Evolutionary conservation across 805 yeast species (phyloP).

Genomic region (Candida stauntonica): DNA sequence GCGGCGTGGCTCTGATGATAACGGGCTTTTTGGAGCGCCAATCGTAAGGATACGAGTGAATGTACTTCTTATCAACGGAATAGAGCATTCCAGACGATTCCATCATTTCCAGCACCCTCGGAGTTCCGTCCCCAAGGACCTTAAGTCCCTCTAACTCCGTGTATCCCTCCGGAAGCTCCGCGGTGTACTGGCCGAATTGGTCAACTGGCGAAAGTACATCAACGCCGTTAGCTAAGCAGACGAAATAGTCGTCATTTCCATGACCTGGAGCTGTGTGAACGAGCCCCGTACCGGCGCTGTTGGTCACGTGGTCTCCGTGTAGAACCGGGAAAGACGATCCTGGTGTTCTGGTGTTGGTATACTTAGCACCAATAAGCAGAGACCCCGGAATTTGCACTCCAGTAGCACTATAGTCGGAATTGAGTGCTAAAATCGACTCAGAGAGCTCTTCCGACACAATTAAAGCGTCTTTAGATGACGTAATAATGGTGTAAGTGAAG

Average conservation of each 20-base stretch:
- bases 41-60: constrained; percentile 91
- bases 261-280: constrained; percentile 99
- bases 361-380: constrained; percentile 37
- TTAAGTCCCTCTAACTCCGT: constrained; percentile 46
- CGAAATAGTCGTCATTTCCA: constrained; percentile 86
- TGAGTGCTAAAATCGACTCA: constrained; percentile 33
- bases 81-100: constrained; percentile 41
- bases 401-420: constrained; percentile 21
- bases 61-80: constrained; percentile 44
- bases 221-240: constrained; percentile 56
- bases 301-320: constrained; percentile 78
- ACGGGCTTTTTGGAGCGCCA: constrained; percentile 97
- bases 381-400: constrained; percentile 38
- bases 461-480: constrained; percentile 37
- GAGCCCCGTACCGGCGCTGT: constrained; percentile 84
- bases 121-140: constrained; percentile 60
- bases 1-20: constrained; percentile 92
- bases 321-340: constrained; percentile 51
- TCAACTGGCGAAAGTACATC: constrained; percentile 76
- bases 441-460: constrained; percentile 55
- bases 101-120: constrained; percentile 41
- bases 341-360: constrained; percentile 51
- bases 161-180: constrained; percentile 46
- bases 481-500: constrained; percentile 52
- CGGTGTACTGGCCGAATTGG: constrained; percentile 60